phyloP scores from a whole-genome alignment of 2,329 filamentous ascomycete genomes.

The Leptographium wingfieldii region DNA sequence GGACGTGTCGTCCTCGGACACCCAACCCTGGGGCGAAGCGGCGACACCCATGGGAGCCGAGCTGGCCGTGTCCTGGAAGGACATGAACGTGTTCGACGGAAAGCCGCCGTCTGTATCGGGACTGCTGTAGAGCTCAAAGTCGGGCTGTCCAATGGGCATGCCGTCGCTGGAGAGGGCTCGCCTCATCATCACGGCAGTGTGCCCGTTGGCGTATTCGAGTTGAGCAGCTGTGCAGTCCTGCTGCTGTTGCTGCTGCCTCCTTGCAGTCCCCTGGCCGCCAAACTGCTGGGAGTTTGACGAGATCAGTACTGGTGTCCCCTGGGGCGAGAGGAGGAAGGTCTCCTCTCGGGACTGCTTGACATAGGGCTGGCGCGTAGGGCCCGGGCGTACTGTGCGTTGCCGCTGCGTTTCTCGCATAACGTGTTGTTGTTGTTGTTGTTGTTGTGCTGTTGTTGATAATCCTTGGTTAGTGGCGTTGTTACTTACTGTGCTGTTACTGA shows the following conservation, averaged over 20 bases:
- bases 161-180: slow-evolving; percentile 22
- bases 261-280: slow-evolving; percentile 15
- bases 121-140: slow-evolving; percentile 36
- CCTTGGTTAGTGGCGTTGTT: slow-evolving; percentile 40
- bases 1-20: slow-evolving; percentile 34
- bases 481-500: slow-evolving; percentile 35
- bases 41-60: background rate
- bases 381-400: slow-evolving; percentile 73
- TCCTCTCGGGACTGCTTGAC: slow-evolving; percentile 27
- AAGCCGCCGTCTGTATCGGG: slow-evolving; percentile 31
- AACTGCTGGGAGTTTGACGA: slow-evolving; percentile 34
- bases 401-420: slow-evolving; percentile 82
- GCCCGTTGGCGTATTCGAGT: slow-evolving; percentile 33
- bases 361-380: slow-evolving; percentile 29
- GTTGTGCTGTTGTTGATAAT: slow-evolving; percentile 32
- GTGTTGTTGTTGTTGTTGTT: slow-evolving; percentile 49
- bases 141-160: slow-evolving; percentile 23
- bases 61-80: slow-evolving; percentile 27
- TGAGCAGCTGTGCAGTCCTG: slow-evolving; percentile 25
- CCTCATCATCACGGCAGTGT: slow-evolving; percentile 32
- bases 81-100: slow-evolving; percentile 30
- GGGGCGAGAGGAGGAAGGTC: slow-evolving; percentile 38
- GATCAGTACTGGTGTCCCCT: slow-evolving; percentile 32
- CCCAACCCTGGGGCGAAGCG: slow-evolving; percentile 35
- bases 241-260: slow-evolving; percentile 7